Percentiles rank a stretch among this genome's conserved stretches.
phyloP scores from a whole-genome alignment of 2,329 filamentous ascomycete genomes.

The Apiospora aurea region DNA sequence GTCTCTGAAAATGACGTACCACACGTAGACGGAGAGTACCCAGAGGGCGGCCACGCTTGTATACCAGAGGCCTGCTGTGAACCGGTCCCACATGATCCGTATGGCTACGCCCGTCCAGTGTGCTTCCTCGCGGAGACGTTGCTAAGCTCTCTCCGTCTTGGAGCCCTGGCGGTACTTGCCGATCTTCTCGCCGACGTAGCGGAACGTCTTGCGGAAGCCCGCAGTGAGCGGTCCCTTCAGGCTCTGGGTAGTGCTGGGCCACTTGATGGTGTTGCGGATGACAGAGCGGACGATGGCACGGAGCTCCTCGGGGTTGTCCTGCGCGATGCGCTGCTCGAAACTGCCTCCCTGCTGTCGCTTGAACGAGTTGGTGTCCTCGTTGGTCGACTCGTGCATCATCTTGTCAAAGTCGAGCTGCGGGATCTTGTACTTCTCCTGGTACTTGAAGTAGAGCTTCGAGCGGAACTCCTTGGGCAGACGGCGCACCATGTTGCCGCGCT shows the following conservation, averaged over 20 bases:
- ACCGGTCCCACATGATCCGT: neutral
- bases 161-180: constrained; percentile 64
- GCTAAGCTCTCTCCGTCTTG: neutral
- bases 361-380: constrained; percentile 73
- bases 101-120: neutral
- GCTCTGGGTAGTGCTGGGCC: constrained; percentile 90
- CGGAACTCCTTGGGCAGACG: constrained; percentile 88
- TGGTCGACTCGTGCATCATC: constrained; percentile 80
- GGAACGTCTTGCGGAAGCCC: constrained; percentile 71
- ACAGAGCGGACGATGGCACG: constrained; percentile 73
- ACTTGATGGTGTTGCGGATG: constrained; percentile 87
- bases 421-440: constrained; percentile 89
- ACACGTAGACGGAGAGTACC: no score
- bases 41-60: neutral
- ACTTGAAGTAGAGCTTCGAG: constrained; percentile 90
- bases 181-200: constrained; percentile 85
- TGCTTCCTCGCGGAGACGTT: neutral
- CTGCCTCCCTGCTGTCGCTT: constrained; percentile 78
- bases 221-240: constrained; percentile 84
- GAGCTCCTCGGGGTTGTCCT: constrained; percentile 71
- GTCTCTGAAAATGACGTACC: no score
- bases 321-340: constrained; percentile 86
- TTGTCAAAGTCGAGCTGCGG: constrained; percentile 82
- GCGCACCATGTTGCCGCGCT: constrained; percentile 94
- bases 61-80: neutral